Evolutionary conservation across 352 stramenopile genomes (phyloP).

Genomic region (Pythium coloratum): DNA sequence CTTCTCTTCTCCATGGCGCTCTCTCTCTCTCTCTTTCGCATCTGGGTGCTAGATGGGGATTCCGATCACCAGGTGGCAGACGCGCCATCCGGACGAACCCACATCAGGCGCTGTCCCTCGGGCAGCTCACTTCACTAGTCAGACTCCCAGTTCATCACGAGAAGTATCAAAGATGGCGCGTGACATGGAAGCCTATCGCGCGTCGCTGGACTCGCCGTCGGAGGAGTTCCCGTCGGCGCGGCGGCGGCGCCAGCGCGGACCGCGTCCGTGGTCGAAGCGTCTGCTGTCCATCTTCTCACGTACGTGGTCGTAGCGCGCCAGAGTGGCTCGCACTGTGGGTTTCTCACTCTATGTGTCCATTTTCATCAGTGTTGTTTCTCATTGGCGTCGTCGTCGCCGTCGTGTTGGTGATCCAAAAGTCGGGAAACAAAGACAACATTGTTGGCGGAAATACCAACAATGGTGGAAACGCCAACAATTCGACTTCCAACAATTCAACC

Average conservation of each 20-base stretch:
- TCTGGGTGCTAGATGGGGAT: not conserved
- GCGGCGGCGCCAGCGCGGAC: conserved; percentile 9
- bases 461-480: not conserved
- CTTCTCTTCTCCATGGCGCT: too few species aligned
- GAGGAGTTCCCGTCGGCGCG: conserved; percentile 6
- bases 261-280: conserved; percentile 15
- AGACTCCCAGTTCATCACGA: not conserved
- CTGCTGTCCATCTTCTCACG: conserved; percentile 20
- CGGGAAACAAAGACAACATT: not conserved
- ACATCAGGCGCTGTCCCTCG: not conserved
- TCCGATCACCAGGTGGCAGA: not conserved
- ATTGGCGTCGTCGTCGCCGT: conserved; percentile 39
- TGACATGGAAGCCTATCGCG: conserved; percentile 22
- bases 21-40: not conserved
- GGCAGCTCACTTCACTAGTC: too few species aligned
- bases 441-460: not conserved
- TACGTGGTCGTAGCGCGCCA: not conserved
- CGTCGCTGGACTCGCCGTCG: conserved; percentile 1
- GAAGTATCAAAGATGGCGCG: not conserved
- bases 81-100: not conserved
- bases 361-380: conserved; percentile 22
- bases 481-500: not conserved
- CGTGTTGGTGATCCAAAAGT: conserved; percentile 34
- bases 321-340: not conserved
- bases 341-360: not conserved